These are phyloP conservation scores for Megacollybia marginata DNA, from an alignment of 768 basidiomycete species.

Conservation along the genomic window DNA sequence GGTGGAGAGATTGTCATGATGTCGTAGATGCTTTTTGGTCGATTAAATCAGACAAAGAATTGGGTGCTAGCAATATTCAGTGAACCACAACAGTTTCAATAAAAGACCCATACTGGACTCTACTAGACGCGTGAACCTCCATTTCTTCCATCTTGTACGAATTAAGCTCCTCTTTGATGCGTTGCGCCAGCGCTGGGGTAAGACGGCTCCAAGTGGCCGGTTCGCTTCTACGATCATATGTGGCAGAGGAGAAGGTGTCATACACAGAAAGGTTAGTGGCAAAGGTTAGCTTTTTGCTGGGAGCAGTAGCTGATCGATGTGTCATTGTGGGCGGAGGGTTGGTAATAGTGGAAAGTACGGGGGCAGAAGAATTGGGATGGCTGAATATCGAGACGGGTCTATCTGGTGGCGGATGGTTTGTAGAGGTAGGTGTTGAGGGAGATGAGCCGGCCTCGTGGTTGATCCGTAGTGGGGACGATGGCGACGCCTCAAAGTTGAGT, in stretches of 20 bases:
- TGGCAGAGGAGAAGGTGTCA: slow-evolving; percentile 86
- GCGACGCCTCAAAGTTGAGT: slow-evolving; percentile 45
- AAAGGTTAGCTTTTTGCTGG: slow-evolving; percentile 73
- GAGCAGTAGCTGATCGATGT: slow-evolving; percentile 66
- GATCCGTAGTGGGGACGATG: slow-evolving; percentile 14
- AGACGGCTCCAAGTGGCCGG: slow-evolving; percentile 95
- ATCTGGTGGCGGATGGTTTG: slow-evolving; percentile 35
- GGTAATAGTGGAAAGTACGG: slow-evolving; percentile 61
- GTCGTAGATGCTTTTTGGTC: slow-evolving; percentile 7
- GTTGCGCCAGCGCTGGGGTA: slow-evolving; percentile 90
- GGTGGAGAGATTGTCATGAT: neutral
- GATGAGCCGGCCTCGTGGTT: slow-evolving; percentile 15
- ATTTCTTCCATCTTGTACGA: slow-evolving; percentile 99
- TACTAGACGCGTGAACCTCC: slow-evolving; percentile 93
- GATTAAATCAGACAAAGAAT: slow-evolving; percentile 68
- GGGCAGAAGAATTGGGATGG: slow-evolving; percentile 85
- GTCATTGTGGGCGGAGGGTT: slow-evolving; percentile 36
- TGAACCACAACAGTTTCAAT: neutral
- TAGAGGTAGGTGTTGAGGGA: slow-evolving; percentile 27
- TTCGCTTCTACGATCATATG: slow-evolving; percentile 93
- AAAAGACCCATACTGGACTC: slow-evolving; percentile 65
- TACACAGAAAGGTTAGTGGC: slow-evolving; percentile 92
- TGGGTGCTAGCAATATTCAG: slow-evolving; percentile 53
- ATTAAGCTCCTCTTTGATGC: slow-evolving; percentile 97
- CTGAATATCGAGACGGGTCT: slow-evolving; percentile 53